Conservation (phyloP, 768 basidiomycete genomes). For the Boletus subcaerulescens region DNA sequence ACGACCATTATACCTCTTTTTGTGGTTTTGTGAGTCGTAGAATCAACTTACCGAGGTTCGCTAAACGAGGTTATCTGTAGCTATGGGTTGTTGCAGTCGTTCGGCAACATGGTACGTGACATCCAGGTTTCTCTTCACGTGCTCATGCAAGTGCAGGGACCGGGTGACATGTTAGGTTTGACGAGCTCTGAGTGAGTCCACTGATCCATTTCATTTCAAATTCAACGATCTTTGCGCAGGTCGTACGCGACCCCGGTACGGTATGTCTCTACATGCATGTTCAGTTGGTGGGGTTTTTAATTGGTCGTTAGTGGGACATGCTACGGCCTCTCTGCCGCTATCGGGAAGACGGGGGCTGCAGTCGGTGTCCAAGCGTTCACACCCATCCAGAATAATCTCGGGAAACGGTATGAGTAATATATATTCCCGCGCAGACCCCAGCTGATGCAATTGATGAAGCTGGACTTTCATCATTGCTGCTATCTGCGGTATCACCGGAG, state of each 20-base stretch:
- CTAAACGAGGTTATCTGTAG: slow-evolving; percentile 27
- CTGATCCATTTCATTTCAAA: neutral
- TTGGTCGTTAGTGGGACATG: slow-evolving; percentile 51
- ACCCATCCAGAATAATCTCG: slow-evolving; percentile 65
- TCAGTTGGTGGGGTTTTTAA: neutral
- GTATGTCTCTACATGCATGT: slow-evolving; percentile 24
- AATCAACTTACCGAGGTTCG: neutral
- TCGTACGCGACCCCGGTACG: slow-evolving; percentile 65
- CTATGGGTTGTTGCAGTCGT: slow-evolving; percentile 71
- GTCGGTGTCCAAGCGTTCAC: slow-evolving; percentile 69
- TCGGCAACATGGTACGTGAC: slow-evolving; percentile 55
- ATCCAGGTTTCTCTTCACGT: neutral
- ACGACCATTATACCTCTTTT: slow-evolving; percentile 62
- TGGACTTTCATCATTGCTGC: slow-evolving; percentile 71
- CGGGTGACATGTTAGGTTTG: slow-evolving; percentile 68
- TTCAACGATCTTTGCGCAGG: slow-evolving; percentile 29
- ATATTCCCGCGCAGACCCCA: neutral
- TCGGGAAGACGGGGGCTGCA: slow-evolving; percentile 73
- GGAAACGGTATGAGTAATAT: slow-evolving; percentile 46
- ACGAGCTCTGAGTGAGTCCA: slow-evolving; percentile 59
- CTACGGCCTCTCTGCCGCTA: slow-evolving; percentile 65
- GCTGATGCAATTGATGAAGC: slow-evolving; percentile 27
- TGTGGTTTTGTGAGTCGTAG: slow-evolving; percentile 54
- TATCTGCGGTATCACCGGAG: slow-evolving; percentile 61
- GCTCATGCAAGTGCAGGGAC: slow-evolving; percentile 44